phyloP scores from a whole-genome alignment of 2,329 filamentous ascomycete species.

The Parafenestella ontariensis region DNA sequence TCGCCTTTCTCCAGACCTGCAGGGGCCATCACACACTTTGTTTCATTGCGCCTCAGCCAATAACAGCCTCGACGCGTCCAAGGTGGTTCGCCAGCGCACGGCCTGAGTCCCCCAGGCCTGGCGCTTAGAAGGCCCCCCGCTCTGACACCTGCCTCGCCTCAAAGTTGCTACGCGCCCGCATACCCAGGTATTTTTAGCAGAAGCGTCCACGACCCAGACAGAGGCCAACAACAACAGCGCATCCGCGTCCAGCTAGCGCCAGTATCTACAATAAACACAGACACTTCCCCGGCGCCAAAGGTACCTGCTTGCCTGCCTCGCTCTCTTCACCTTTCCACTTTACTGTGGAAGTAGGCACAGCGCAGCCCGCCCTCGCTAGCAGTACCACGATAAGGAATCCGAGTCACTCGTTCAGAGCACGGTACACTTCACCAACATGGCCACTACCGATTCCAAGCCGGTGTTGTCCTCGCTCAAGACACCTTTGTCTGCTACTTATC shows the following conservation, averaged over 20 bases:
- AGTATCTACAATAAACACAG: constrained; percentile 43
- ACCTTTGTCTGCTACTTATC: constrained; percentile 67
- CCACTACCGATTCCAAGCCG: constrained; percentile 52
- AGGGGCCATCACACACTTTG: constrained; percentile 47
- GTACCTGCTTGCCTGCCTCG: constrained; percentile 34
- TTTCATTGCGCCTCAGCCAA: constrained; percentile 38
- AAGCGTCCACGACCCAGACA: constrained; percentile 32
- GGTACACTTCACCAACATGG: constrained; percentile 40
- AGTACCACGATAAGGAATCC: constrained; percentile 24
- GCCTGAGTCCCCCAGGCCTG: constrained; percentile 23
- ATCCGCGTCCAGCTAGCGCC: constrained; percentile 35
- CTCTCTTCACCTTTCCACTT: constrained; percentile 34
- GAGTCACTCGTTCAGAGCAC: constrained; percentile 41
- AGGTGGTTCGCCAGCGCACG: constrained; percentile 26
- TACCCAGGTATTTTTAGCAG: constrained; percentile 41
- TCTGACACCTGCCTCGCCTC: constrained; percentile 13
- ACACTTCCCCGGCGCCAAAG: constrained; percentile 32
- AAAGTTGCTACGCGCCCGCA: constrained; percentile 26
- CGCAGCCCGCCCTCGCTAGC: constrained; percentile 32
- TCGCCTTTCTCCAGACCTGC: constrained; percentile 36
- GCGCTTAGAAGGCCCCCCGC: constrained; percentile 42
- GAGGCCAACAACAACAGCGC: constrained; percentile 43
- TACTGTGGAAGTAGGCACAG: constrained; percentile 37
- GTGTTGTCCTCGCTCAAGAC: constrained; percentile 55
- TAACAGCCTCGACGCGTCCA: constrained; percentile 13